A percentile compares a stretch with the other conserved stretches of the same genome.
These are phyloP conservation scores for Penicillium sp. DNA, from an alignment of 2,329 filamentous ascomycete species.

Conservation along the genomic window DNA sequence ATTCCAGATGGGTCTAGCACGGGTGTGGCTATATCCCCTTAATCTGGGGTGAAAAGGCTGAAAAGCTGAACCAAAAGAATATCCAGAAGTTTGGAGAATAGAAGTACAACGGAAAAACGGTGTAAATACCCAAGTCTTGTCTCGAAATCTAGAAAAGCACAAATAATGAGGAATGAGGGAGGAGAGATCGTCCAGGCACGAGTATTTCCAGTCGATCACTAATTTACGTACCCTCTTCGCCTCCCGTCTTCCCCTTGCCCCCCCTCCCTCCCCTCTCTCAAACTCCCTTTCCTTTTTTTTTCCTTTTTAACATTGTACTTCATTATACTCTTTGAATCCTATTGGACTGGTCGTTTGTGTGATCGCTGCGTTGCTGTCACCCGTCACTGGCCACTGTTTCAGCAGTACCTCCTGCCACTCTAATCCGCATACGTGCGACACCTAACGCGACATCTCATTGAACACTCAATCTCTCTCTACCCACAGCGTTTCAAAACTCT, in stretches of 20 bases:
- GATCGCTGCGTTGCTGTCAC: not conserved
- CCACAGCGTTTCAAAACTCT: constrained; percentile 22
- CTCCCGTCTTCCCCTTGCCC: constrained; percentile 17
- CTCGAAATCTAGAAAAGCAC: not conserved
- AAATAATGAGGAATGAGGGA: not conserved
- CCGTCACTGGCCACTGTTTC: constrained; percentile 4
- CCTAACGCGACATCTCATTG: constrained; percentile 7
- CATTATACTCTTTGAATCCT: not conserved
- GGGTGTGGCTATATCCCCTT: too few species aligned
- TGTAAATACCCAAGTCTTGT: too few species aligned
- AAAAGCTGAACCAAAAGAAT: too few species aligned
- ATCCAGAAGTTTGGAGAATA: too few species aligned
- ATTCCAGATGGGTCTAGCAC: too few species aligned
- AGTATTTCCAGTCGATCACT: constrained; percentile 8
- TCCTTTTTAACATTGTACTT: not conserved
- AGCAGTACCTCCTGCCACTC: constrained; percentile 3
- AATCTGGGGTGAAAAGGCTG: too few species aligned
- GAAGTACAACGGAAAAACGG: too few species aligned
- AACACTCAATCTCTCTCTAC: constrained; percentile 20
- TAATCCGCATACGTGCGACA: constrained; percentile 23
- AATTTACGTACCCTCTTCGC: constrained; percentile 6
- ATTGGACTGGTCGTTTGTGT: not conserved
- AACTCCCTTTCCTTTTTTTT: constrained; percentile 7
- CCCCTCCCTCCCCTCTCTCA: constrained; percentile 8
- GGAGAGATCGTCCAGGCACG: constrained; percentile 1